phyloP scores from a whole-genome alignment of 2,329 filamentous ascomycete genomes.

The Knufia petricola region DNA sequence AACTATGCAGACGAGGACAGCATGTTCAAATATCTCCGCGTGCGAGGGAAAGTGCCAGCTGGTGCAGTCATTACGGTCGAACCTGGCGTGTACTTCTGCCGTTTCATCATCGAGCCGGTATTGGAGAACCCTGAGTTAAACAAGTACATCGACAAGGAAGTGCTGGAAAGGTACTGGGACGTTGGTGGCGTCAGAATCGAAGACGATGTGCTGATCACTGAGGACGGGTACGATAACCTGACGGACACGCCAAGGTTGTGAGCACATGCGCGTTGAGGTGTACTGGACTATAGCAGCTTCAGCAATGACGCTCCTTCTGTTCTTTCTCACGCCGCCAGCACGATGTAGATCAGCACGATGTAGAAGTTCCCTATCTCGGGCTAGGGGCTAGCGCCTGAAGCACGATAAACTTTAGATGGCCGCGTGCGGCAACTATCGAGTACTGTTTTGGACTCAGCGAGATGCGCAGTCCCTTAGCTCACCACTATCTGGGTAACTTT shows the following conservation, averaged over 20 bases:
- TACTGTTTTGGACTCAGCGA: too few species aligned
- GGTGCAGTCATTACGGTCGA: slow-evolving; percentile 88
- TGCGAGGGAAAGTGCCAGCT: slow-evolving; percentile 63
- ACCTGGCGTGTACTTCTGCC: slow-evolving; percentile 80
- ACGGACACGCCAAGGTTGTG: slow-evolving; percentile 65
- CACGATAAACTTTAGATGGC: too few species aligned
- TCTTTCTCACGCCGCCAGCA: too few species aligned
- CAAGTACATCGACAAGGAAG: slow-evolving; percentile 64
- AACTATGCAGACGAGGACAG: slow-evolving; percentile 70
- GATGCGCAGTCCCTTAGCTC: too few species aligned
- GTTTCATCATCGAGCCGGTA: slow-evolving; percentile 76
- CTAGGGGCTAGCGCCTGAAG: too few species aligned
- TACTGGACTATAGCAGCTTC: too few species aligned
- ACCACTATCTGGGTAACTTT: too few species aligned
- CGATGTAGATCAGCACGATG: too few species aligned
- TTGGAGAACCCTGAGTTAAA: slow-evolving; percentile 61
- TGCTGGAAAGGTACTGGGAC: slow-evolving; percentile 71
- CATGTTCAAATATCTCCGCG: slow-evolving; percentile 78
- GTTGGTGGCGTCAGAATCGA: slow-evolving; percentile 92
- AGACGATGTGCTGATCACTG: slow-evolving; percentile 75
- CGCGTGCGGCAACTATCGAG: too few species aligned
- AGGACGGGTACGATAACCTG: slow-evolving; percentile 71
- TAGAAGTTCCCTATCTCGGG: too few species aligned
- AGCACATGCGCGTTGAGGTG: too few species aligned
- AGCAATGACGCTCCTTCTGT: too few species aligned